Conservation (phyloP, 257 asterid genomes). For the Solanum commersonii region DNA sequence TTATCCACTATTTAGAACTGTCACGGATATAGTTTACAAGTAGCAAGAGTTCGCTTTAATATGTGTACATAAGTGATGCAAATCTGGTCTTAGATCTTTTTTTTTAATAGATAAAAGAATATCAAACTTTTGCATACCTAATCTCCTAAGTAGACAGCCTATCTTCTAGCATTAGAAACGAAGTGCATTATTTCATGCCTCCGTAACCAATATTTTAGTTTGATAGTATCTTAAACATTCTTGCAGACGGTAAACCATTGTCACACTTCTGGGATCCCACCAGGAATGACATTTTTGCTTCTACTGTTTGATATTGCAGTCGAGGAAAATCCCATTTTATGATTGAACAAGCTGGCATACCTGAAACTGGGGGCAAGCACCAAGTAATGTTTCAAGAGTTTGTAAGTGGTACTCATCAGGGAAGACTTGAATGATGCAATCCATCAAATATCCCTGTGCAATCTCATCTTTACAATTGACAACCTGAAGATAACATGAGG, state of each 20-base stretch:
- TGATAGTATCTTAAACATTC: not conserved
- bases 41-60: not conserved
- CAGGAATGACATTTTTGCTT: not conserved
- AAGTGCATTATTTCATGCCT: not conserved
- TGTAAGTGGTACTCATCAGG: slow-evolving; percentile 98
- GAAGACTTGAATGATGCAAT: slow-evolving; percentile 96
- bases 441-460: slow-evolving; percentile 95
- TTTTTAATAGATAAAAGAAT: not conserved
- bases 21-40: not conserved
- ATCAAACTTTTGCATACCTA: not conserved
- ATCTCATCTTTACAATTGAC: slow-evolving; percentile 98
- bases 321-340: not conserved
- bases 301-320: not conserved
- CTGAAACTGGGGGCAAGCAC: slow-evolving; percentile 99
- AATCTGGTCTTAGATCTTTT: not conserved
- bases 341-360: slow-evolving; percentile 15
- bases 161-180: not conserved
- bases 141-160: not conserved
- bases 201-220: not conserved
- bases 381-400: slow-evolving; percentile 86
- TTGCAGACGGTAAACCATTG: not conserved
- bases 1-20: not conserved
- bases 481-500: slow-evolving; percentile 38
- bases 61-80: not conserved
- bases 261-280: not conserved